These are phyloP conservation scores for Draba incana DNA, from an alignment of 345 rosid species.

Conservation along the genomic window DNA sequence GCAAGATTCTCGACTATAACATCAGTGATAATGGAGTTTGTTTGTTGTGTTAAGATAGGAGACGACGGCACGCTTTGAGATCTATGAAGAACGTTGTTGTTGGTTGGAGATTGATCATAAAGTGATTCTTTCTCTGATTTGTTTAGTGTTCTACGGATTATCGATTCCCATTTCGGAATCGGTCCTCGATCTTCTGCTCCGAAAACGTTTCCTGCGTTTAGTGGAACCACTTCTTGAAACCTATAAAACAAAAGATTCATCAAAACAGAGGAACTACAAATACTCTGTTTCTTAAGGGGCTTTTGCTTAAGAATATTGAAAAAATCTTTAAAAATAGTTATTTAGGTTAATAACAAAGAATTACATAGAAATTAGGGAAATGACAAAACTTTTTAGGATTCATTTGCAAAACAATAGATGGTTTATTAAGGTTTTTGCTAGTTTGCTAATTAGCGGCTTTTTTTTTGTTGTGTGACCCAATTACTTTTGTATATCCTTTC, in stretches of 20 bases:
- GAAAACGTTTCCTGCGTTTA: conserved; percentile 91
- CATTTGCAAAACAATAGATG: no score
- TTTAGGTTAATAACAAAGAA: no score
- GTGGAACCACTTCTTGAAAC: conserved; percentile 95
- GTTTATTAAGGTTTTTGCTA: no score
- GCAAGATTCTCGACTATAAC: conserved; percentile 44
- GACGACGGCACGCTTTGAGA: conserved; percentile 86
- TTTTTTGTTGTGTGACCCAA: no score
- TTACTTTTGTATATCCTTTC: no score
- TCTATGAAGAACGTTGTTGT: conserved; percentile 33
- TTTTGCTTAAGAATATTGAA: no score
- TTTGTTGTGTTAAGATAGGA: conserved; percentile 57
- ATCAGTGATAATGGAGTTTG: conserved; percentile 76
- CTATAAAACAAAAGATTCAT: conserved; percentile 42
- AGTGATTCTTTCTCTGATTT: conserved; percentile 60
- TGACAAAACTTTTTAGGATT: no score
- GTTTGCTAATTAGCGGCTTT: no score
- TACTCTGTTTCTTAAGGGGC: conserved; percentile 26
- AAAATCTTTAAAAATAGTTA: no score
- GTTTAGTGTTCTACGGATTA: conserved; percentile 88
- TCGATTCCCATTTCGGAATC: conserved; percentile 88
- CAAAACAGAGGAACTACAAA: conserved; percentile 18
- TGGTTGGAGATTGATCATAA: conserved; percentile 52
- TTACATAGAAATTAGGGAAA: no score
- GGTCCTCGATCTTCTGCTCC: conserved; percentile 94